Base-by-base conservation (phyloP, 768 basidiomycete species). In the Panaeolus papilionaceus region DNA sequence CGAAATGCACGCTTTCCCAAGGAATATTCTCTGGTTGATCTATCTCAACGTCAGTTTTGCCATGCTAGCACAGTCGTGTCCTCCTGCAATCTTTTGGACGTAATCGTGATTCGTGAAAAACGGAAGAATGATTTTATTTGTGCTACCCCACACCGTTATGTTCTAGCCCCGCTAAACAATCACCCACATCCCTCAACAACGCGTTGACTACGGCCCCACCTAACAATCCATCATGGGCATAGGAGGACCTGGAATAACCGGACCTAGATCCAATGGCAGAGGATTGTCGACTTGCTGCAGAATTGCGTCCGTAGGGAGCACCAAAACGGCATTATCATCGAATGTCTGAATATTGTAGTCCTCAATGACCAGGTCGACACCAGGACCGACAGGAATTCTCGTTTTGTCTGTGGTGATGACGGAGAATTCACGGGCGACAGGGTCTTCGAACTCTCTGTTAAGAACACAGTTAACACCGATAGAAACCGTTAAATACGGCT, bases 111-210 rank as follows among this genome's bases (percentile, higher is more conserved):
- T 16, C 16, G 16, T 11, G 16, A 49, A 49, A 47, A 18, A 44
- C 42, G 42, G 16, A 44, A 44, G 42, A 49, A 49, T 58, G 54
- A 12, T 58, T 12, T 58, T 58, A 58, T 58, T 58, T 58, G 11
- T 33, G 54, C 26, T 58, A 58, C 54, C 54, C 54, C 28, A 33
- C 12, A 28, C 33, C 28, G 2, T 58, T 58, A 11, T 33, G 54
- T 33, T 58, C 26, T 58, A 58, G 28, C 6, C 33, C 28, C 26
- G 33, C 54, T 58, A 58, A 28, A 58, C 54, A 28, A 26, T 28
- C 9, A 28, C 54, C 26, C 54, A 28, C 54, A 16, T 16, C 11
- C 16, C 54, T 58, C 54, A 58, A 18, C 54, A 28, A 33, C 14
- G 28, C 26, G 33, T 33, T 33, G 33, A 28, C 12, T 3, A 16